Base-by-base conservation (phyloP, 2,329 filamentous ascomycete species). In the Ceratocystis eucalypticola region DNA sequence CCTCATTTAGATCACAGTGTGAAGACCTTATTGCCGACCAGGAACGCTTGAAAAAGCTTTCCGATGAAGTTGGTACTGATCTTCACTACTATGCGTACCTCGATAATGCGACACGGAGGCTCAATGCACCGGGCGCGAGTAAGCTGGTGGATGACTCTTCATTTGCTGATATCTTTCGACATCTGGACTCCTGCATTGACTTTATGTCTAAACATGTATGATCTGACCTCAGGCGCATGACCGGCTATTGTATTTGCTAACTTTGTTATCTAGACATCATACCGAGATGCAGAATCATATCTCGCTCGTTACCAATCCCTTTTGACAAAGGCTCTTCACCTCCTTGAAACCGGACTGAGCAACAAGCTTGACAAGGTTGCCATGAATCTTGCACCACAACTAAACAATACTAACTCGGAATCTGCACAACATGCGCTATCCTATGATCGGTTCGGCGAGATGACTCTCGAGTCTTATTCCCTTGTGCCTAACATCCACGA, bases 61-160 rank as follows among this genome's bases (percentile, higher is more conserved):
- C 91, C 2, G 85, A 95, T 70, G 87, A 91, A 67, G 88, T 99
- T 66, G 88, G 89, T 30, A 88, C 89, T 28, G 95, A 96, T 71
- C 79, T 96, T n/a, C 87, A 92, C 73, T 96, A 96, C 76, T 99
- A 99, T 75, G 85, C 88, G 22, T 96, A 96, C 73, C 82, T 99
- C 5, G 94, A 99, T 70, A 91, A 88, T 61, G 91, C 93, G 68
- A 96, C 91, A 0, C 84, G 92, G 66, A 84, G 91, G 15, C 83
- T 99, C 67, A 97, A 97, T 78, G 92, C 92, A 0, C 92, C 94
- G 0, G 91, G 92, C 0, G 92, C 93, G 22, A 87, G 89, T 62
- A 91, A 88, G 67, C 80, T 96, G 66, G 92, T 96, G 17, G 88
- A 92, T 59, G 87, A 88, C 66, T 86, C 88, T 63, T 88, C 89